Conservation (phyloP, 2,329 filamentous ascomycete genomes). For the Leptographium galeiforme region DNA sequence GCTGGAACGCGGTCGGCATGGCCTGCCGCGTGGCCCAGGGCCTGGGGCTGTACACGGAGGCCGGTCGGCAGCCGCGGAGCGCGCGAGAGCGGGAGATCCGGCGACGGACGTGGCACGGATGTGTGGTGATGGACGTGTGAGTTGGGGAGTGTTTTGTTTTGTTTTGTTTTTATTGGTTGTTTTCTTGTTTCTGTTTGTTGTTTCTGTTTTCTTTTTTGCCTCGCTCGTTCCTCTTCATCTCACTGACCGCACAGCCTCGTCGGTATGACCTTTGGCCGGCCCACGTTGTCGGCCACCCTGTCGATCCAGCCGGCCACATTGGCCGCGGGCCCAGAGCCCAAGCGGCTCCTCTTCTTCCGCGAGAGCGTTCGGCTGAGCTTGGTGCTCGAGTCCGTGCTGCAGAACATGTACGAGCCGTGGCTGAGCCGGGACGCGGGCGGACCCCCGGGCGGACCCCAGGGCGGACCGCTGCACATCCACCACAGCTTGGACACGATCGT, state of each 20-base stretch:
- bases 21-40: slow-evolving; percentile 27
- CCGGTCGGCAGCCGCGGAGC: neutral
- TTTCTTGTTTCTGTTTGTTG: neutral
- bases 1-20: slow-evolving; percentile 28
- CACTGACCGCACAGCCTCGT: slow-evolving; percentile 2
- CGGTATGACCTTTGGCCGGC: slow-evolving; percentile 9
- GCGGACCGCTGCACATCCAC: neutral
- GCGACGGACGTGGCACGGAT: slow-evolving; percentile 7
- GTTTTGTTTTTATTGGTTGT: neutral
- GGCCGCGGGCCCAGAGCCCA: neutral
- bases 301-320: slow-evolving; percentile 4
- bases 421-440: slow-evolving; percentile 1
- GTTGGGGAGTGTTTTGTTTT: neutral
- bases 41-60: slow-evolving; percentile 24
- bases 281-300: slow-evolving; percentile 6
- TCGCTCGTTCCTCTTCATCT: neutral
- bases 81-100: slow-evolving; percentile 1
- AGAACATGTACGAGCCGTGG: slow-evolving; percentile 8
- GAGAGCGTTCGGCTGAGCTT: slow-evolving; percentile 6
- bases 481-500: slow-evolving; percentile 7
- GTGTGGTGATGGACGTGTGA: slow-evolving; percentile 5
- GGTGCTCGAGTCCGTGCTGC: slow-evolving; percentile 6
- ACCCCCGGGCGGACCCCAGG: no score
- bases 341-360: slow-evolving; percentile 2
- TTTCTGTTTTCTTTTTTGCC: neutral